Evolutionary conservation across 176 grass and related monocot species (phyloP).

Genomic region (Guadua angustifolia): DNA sequence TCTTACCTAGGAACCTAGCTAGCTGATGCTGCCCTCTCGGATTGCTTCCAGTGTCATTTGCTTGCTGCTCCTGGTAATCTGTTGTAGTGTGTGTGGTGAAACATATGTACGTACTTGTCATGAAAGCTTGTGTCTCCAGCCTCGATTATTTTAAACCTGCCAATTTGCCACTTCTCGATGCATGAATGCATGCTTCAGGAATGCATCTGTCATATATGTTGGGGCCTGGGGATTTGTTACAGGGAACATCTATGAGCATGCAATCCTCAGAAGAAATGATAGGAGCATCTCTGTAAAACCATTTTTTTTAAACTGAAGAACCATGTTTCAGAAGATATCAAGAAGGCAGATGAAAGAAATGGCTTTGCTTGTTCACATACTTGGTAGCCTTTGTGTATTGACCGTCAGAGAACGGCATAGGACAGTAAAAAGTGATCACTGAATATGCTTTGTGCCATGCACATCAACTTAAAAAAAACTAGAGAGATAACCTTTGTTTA

Average conservation of each 20-base stretch:
- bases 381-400: neutral
- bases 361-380: neutral
- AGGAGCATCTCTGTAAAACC: neutral
- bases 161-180: neutral
- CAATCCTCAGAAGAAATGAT: neutral
- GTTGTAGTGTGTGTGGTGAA: constrained; percentile 40
- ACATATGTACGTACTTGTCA: constrained; percentile 39
- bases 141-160: constrained; percentile 42
- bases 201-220: neutral
- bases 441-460: neutral
- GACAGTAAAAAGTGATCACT: neutral
- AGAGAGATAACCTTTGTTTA: neutral
- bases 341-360: neutral
- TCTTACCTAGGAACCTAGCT: constrained; percentile 31
- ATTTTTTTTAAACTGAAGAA: neutral
- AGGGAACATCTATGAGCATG: neutral
- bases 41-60: constrained; percentile 51
- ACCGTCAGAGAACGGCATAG: neutral
- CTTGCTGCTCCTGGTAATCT: constrained; percentile 57
- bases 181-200: neutral
- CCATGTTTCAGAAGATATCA: neutral
- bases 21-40: constrained; percentile 28
- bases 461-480: neutral
- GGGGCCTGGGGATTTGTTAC: neutral
- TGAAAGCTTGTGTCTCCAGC: constrained; percentile 44